A percentile compares a stretch with the other conserved stretches of the same genome.
Evolutionary conservation across 2,329 filamentous ascomycete species (phyloP).

Genomic region (Aspergillus sp.): DNA sequence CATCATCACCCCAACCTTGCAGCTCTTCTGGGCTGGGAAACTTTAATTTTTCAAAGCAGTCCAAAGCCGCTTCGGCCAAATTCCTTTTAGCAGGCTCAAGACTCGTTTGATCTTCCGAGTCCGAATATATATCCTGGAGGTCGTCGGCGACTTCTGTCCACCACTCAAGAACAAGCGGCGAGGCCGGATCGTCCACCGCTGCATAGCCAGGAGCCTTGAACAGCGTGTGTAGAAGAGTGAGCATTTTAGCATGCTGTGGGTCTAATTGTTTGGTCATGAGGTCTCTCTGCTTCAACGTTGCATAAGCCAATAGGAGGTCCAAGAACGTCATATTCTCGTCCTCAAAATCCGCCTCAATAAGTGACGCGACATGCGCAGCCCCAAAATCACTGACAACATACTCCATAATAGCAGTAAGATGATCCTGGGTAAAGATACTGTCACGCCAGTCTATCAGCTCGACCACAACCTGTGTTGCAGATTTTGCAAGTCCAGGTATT

Average conservation of each 20-base stretch:
- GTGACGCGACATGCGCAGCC: conserved; percentile 32
- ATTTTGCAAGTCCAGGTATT: conserved; percentile 28
- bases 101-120: conserved; percentile 28
- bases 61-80: conserved; percentile 42
- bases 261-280: conserved; percentile 35
- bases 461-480: conserved; percentile 37
- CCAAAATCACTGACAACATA: conserved; percentile 39
- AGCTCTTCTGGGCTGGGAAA: conserved; percentile 38
- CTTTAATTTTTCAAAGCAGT: conserved; percentile 46
- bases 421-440: conserved; percentile 28
- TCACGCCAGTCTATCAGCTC: conserved; percentile 35
- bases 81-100: conserved; percentile 39
- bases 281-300: conserved; percentile 32
- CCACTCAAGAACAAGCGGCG: conserved; percentile 43
- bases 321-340: conserved; percentile 42
- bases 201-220: conserved; percentile 45
- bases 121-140: conserved; percentile 34
- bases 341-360: conserved; percentile 40
- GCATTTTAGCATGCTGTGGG: conserved; percentile 35
- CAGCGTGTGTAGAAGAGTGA: conserved; percentile 40
- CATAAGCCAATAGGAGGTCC: conserved; percentile 43
- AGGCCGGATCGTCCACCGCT: conserved; percentile 42
- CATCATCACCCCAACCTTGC: conserved; percentile 45
- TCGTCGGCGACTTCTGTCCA: conserved; percentile 46
- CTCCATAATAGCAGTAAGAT: conserved; percentile 32